A percentile compares a stretch with the other conserved stretches of the same genome.
Evolutionary conservation across 2,329 filamentous ascomycete genomes (phyloP).

Genomic region (Verticillium longisporum): DNA sequence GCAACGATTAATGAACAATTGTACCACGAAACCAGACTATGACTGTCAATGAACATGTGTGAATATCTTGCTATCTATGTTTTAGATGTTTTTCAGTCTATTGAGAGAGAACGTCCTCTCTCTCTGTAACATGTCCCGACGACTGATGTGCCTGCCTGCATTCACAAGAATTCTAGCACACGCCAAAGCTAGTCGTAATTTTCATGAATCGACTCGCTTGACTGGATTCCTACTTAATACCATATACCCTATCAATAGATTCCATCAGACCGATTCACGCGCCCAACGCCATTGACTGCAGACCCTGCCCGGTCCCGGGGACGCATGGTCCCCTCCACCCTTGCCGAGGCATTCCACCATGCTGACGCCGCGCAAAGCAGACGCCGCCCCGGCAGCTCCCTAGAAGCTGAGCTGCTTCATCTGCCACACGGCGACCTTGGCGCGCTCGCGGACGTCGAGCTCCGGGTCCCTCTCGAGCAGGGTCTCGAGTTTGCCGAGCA

Average conservation of each 20-base stretch:
- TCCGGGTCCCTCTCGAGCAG: conserved; percentile 62
- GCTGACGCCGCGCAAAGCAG: not conserved
- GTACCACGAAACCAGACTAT: not conserved
- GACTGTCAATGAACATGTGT: not conserved
- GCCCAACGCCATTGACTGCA: not conserved
- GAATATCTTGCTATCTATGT: not conserved
- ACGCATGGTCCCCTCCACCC: not conserved
- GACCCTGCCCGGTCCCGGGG: not conserved
- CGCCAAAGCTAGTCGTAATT: too few relatives aligned
- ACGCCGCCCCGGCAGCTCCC: not conserved
- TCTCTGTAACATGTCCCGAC: too few relatives aligned
- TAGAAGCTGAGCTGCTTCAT: conserved; percentile 39
- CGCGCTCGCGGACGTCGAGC: conserved; percentile 75
- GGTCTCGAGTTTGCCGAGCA: conserved; percentile 57
- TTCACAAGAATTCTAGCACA: too few relatives aligned
- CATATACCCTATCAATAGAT: not conserved
- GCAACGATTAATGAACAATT: not conserved
- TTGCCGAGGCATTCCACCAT: not conserved
- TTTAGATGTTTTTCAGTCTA: not conserved
- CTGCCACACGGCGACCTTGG: conserved; percentile 71
- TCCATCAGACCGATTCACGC: not conserved
- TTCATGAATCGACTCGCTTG: too few relatives aligned
- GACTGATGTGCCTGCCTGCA: too few relatives aligned
- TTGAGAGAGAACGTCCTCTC: too few relatives aligned
- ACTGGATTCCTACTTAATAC: too few relatives aligned